Evolutionary conservation across 257 asterid genomes (phyloP).

Genomic region (Ehretia macrophylla): DNA sequence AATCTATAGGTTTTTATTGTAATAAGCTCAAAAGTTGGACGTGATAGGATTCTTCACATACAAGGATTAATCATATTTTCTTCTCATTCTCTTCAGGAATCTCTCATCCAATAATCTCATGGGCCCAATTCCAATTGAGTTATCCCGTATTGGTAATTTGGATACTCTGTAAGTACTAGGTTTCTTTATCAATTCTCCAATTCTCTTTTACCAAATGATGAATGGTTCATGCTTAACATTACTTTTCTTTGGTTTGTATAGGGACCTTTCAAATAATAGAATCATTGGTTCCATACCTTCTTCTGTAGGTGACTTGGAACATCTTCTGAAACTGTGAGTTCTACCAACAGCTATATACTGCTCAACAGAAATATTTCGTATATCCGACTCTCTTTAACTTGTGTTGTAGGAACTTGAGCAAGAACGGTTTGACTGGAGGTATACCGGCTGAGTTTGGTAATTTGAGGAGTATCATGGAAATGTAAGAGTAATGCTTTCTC

Average conservation of each 20-base stretch:
- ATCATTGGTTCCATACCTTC: constrained; percentile 76
- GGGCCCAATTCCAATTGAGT: constrained; percentile 90
- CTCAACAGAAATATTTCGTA: not conserved
- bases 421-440: constrained; percentile 55
- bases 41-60: no score
- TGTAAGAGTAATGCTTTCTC: constrained; percentile 40
- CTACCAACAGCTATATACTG: not conserved
- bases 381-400: not conserved
- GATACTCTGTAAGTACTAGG: constrained; percentile 73
- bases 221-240: not conserved
- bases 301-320: constrained; percentile 93
- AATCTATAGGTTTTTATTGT: not conserved
- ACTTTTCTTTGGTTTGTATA: constrained; percentile 20
- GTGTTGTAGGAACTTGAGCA: constrained; percentile 67
- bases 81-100: constrained; percentile 40
- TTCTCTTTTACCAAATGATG: constrained; percentile 3
- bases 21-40: no score
- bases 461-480: constrained; percentile 84
- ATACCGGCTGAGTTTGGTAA: constrained; percentile 92
- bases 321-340: constrained; percentile 87
- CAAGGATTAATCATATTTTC: not conserved
- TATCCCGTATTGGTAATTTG: constrained; percentile 85
- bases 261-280: constrained; percentile 81
- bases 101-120: constrained; percentile 65
- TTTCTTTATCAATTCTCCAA: not conserved